Percentiles rank a stretch among this genome's conserved stretches.
phyloP scores from a whole-genome alignment of 139 green algal genomes.

The Penium margaritaceum region DNA sequence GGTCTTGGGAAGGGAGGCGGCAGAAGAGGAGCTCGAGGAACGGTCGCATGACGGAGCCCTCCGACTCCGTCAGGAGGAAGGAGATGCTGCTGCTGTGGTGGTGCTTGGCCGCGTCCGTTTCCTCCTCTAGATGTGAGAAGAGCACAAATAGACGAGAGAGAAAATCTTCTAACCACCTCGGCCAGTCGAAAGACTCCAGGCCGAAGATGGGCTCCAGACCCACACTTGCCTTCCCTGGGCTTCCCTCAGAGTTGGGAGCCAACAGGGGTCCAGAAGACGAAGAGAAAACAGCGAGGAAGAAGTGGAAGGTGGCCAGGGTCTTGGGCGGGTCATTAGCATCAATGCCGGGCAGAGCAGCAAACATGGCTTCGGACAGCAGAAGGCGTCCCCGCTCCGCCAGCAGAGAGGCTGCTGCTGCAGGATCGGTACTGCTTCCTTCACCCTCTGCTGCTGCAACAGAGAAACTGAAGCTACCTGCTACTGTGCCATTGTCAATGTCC shows the following conservation, averaged over 20 bases:
- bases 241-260: too few relatives aligned
- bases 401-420: not conserved
- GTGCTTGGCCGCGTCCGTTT: not conserved
- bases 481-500: not conserved
- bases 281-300: constrained; percentile 63
- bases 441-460: not conserved
- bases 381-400: constrained; percentile 33
- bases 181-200: constrained; percentile 40
- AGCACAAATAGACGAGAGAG: constrained; percentile 62
- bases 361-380: constrained; percentile 68
- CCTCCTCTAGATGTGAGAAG: constrained; percentile 64
- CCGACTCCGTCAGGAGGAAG: constrained; percentile 57
- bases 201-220: too few relatives aligned
- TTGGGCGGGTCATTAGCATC: constrained; percentile 88
- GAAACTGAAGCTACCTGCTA: not conserved
- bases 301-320: constrained; percentile 67
- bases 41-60: constrained; percentile 57
- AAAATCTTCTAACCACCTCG: constrained; percentile 72
- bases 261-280: not conserved
- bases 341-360: constrained; percentile 76
- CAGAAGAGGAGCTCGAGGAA: constrained; percentile 64
- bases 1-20: constrained; percentile 54
- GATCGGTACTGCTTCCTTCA: not conserved
- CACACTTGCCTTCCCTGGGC: too few relatives aligned
- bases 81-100: not conserved